These are phyloP conservation scores for Nigrospora sphaerica DNA, from an alignment of 2,329 filamentous ascomycete species.

Conservation along the genomic window DNA sequence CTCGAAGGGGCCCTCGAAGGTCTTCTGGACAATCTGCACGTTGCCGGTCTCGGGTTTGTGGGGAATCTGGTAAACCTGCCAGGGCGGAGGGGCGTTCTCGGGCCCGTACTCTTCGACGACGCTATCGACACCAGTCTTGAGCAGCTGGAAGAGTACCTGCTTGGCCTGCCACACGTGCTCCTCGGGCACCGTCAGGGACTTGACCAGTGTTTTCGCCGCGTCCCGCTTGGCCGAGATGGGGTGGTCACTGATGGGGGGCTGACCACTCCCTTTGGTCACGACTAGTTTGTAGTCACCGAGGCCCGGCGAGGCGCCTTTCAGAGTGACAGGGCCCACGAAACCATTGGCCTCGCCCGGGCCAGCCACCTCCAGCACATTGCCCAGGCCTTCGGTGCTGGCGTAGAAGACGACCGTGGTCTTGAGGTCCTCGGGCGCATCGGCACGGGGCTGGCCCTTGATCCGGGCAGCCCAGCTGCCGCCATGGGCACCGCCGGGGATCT, in stretches of 20 bases:
- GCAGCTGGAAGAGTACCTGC: slow-evolving; percentile 48
- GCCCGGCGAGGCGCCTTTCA: slow-evolving; percentile 62
- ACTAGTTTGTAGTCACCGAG: slow-evolving; percentile 76
- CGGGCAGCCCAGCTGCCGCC: slow-evolving; percentile 90
- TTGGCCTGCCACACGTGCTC: slow-evolving; percentile 81
- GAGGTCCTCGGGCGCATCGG: slow-evolving; percentile 58
- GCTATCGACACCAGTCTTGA: slow-evolving; percentile 43
- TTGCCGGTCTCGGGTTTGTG: slow-evolving; percentile 69
- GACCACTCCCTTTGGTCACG: slow-evolving; percentile 62
- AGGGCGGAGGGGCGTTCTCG: slow-evolving; percentile 70
- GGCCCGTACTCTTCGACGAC: slow-evolving; percentile 40
- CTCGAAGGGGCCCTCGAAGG: slow-evolving; percentile 83
- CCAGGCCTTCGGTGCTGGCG: slow-evolving; percentile 69
- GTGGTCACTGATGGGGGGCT: slow-evolving; percentile 59
- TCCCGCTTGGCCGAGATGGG: slow-evolving; percentile 61
- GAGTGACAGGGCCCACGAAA: slow-evolving; percentile 53
- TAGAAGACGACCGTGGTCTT: slow-evolving; percentile 80
- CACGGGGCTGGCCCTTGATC: slow-evolving; percentile 72
- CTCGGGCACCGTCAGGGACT: slow-evolving; percentile 59
- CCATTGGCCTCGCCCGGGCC: slow-evolving; percentile 39
- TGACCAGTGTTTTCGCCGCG: slow-evolving; percentile 68
- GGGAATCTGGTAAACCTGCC: slow-evolving; percentile 73
- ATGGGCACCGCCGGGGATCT: slow-evolving; percentile 76
- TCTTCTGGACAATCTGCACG: slow-evolving; percentile 81
- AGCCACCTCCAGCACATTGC: slow-evolving; percentile 53